A percentile compares a stretch with the other conserved stretches of the same genome.
phyloP scores from a whole-genome alignment of 192 early-diverging fungal species.

The Coemansia sp. region DNA sequence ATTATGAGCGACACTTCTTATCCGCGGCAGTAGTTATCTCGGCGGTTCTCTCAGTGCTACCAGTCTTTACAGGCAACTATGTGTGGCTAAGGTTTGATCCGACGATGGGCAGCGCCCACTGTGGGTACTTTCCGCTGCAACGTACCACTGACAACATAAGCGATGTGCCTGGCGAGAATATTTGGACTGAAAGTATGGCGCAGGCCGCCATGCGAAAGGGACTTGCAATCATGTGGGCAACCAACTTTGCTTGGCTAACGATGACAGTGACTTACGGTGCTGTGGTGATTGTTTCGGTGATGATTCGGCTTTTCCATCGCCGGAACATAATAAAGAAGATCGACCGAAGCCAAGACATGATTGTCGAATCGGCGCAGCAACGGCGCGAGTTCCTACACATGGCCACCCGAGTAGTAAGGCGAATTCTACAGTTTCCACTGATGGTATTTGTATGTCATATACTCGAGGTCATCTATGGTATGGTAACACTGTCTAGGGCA shows the following conservation, averaged over 20 bases:
- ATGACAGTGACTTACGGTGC: conserved; percentile 47
- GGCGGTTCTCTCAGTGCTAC: conserved; percentile 27
- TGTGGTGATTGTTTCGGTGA: conserved; percentile 40
- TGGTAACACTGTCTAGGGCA: conserved; percentile 23
- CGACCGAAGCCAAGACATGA: conserved; percentile 16
- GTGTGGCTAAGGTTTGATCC: conserved; percentile 43
- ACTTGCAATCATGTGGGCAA: conserved; percentile 43
- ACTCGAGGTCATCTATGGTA: conserved; percentile 46
- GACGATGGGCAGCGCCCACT: conserved; percentile 35
- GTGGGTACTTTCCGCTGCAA: conserved; percentile 42
- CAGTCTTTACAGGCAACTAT: conserved; percentile 40
- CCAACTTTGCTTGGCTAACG: conserved; percentile 50
- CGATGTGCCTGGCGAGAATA: not conserved
- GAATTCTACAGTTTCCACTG: conserved; percentile 50
- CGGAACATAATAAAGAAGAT: conserved; percentile 21
- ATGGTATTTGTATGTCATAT: conserved; percentile 49
- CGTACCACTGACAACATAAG: conserved; percentile 13
- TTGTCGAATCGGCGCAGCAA: conserved; percentile 18
- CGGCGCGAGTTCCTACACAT: conserved; percentile 37
- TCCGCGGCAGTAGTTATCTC: conserved; percentile 20
- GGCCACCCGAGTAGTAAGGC: conserved; percentile 34
- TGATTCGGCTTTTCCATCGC: conserved; percentile 39
- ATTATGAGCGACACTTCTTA: conserved; percentile 43
- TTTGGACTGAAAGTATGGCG: conserved; percentile 28
- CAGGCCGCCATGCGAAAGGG: conserved; percentile 38